Conservation (phyloP, 2,329 filamentous ascomycete genomes). For the Ceratocystis harringtonii region DNA sequence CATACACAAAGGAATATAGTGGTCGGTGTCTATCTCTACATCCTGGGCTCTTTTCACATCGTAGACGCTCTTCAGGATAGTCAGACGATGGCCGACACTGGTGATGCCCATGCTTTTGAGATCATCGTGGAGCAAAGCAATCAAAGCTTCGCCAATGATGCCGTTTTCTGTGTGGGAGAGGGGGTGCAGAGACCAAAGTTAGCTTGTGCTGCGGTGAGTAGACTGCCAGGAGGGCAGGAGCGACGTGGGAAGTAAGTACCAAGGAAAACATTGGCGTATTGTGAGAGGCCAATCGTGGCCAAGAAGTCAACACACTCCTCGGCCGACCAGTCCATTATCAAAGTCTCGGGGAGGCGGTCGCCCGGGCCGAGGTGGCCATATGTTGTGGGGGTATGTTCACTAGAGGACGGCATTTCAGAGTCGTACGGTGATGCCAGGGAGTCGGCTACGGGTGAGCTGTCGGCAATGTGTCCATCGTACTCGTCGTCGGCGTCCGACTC, state of each 20-base stretch:
- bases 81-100: slow-evolving; percentile 87
- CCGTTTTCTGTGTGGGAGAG: slow-evolving; percentile 55
- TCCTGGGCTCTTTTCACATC: slow-evolving; percentile 92
- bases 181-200: slow-evolving; percentile 7
- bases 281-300: slow-evolving; percentile 58
- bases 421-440: slow-evolving; percentile 56
- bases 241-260: slow-evolving; percentile 35
- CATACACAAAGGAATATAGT: slow-evolving; percentile 86
- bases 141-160: slow-evolving; percentile 79
- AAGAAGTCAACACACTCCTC: slow-evolving; percentile 89
- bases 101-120: slow-evolving; percentile 86
- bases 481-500: slow-evolving; percentile 74
- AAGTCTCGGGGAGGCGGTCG: slow-evolving; percentile 55
- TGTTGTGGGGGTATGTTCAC: slow-evolving; percentile 66
- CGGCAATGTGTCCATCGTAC: slow-evolving; percentile 58
- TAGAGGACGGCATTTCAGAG: slow-evolving; percentile 52
- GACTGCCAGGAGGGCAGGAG: too few species aligned
- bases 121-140: slow-evolving; percentile 80
- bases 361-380: slow-evolving; percentile 52
- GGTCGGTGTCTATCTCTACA: slow-evolving; percentile 76
- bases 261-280: slow-evolving; percentile 71
- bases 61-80: slow-evolving; percentile 90
- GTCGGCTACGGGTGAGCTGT: slow-evolving; percentile 53
- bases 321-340: slow-evolving; percentile 65
- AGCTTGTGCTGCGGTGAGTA: background rate